Percentiles rank a stretch among this genome's conserved stretches.
These are phyloP conservation scores for Starmerella sirachaensis DNA, from an alignment of 805 yeast species.

Conservation along the genomic window DNA sequence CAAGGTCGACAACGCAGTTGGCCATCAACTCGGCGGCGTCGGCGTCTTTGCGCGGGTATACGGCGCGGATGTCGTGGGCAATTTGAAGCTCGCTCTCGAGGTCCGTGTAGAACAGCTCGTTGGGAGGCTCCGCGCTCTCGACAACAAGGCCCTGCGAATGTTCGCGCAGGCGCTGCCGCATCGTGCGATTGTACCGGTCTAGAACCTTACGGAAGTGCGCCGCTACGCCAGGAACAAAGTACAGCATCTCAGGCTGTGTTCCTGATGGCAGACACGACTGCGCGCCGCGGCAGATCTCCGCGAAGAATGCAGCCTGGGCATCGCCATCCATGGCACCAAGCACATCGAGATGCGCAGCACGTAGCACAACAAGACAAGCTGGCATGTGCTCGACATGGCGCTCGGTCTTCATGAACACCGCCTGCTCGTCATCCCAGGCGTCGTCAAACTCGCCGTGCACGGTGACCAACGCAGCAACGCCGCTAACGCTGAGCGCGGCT, in stretches of 20 bases:
- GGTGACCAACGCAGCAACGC: slow-evolving; percentile 5
- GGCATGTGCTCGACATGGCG: slow-evolving; percentile 8
- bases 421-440: slow-evolving; percentile 9
- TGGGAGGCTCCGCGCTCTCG: slow-evolving; percentile 2
- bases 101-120: slow-evolving; percentile 10
- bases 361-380: slow-evolving; percentile 6
- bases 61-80: slow-evolving; percentile 6
- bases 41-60: slow-evolving; percentile 11
- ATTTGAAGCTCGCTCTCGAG: slow-evolving; percentile 16
- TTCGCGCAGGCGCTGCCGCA: slow-evolving; percentile 10
- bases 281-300: not conserved
- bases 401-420: slow-evolving; percentile 5
- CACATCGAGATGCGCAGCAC: slow-evolving; percentile 5
- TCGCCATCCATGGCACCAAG: slow-evolving; percentile 1
- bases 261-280: not conserved
- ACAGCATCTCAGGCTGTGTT: not conserved
- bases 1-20: slow-evolving; percentile 14
- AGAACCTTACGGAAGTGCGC: slow-evolving; percentile 7
- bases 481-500: not conserved
- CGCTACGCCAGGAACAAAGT: slow-evolving; percentile 13
- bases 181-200: slow-evolving; percentile 11
- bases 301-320: slow-evolving; percentile 2
- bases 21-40: slow-evolving; percentile 16
- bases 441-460: slow-evolving; percentile 11
- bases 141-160: slow-evolving; percentile 1